A percentile compares a stretch with the other conserved stretches of the same genome.
phyloP scores from a whole-genome alignment of 805 yeast genomes.

The Millerozyma miso region DNA sequence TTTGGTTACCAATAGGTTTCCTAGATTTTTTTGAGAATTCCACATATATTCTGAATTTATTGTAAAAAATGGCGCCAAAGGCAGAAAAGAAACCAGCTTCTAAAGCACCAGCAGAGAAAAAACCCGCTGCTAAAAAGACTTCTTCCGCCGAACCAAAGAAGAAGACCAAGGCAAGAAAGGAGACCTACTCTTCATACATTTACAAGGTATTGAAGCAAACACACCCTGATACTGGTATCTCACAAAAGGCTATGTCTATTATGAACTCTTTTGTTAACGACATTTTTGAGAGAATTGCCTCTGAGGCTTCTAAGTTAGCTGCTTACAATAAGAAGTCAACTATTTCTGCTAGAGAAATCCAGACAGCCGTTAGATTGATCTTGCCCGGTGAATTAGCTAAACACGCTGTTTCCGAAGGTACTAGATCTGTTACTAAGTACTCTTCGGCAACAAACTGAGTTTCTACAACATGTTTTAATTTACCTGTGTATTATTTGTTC shows the following conservation, averaged over 20 bases:
- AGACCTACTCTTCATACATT: constrained; percentile 95
- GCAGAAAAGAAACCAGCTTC: constrained; percentile 82
- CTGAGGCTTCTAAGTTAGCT: constrained; percentile 97
- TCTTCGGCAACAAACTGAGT: constrained; percentile 55
- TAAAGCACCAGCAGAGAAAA: constrained; percentile 96
- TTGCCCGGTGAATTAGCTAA: constrained; percentile 98
- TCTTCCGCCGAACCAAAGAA: constrained; percentile 77
- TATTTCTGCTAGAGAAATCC: constrained; percentile 96
- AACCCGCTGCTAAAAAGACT: constrained; percentile 85
- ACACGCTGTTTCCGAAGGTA: constrained; percentile 98
- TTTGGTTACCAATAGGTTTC: background rate
- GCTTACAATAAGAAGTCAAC: constrained; percentile 98
- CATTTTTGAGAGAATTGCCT: constrained; percentile 95
- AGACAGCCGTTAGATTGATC: constrained; percentile 96
- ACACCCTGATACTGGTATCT: constrained; percentile 99
- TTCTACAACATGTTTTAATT: constrained; percentile 6
- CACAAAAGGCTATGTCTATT: constrained; percentile 97
- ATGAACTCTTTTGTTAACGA: constrained; percentile 98
- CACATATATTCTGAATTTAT: background rate
- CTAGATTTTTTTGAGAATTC: background rate
- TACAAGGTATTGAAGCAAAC: constrained; percentile 98
- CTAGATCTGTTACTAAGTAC: constrained; percentile 96
- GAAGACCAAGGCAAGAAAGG: constrained; percentile 95
- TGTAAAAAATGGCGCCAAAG: constrained; percentile 55
- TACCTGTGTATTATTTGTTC: constrained; percentile 10